Evolutionary conservation across 352 stramenopile genomes (phyloP).

Genomic region (Pythium angustatum): DNA sequence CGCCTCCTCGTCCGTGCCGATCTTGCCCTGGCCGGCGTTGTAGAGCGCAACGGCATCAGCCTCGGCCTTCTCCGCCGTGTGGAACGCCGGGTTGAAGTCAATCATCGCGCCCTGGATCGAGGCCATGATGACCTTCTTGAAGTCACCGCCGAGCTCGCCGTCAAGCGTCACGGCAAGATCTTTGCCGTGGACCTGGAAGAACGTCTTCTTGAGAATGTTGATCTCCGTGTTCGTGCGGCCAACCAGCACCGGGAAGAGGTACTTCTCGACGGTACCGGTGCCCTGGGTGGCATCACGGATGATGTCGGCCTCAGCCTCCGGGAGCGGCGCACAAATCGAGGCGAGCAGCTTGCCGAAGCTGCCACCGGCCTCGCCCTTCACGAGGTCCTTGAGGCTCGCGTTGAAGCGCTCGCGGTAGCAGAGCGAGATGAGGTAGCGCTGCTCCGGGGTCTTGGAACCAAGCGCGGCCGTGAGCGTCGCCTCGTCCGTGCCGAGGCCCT

Average conservation of each 20-base stretch:
- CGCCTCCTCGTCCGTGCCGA: constrained; percentile 65
- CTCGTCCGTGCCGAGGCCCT: constrained; percentile 69
- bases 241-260: constrained; percentile 67
- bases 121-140: constrained; percentile 73
- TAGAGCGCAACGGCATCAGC: constrained; percentile 63
- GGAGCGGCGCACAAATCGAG: constrained; percentile 52
- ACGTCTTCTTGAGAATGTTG: constrained; percentile 81
- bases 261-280: constrained; percentile 63
- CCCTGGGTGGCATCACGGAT: constrained; percentile 70
- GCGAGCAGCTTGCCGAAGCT: constrained; percentile 67
- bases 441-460: constrained; percentile 55
- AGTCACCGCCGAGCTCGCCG: constrained; percentile 64
- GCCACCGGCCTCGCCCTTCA: constrained; percentile 67
- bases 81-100: constrained; percentile 52
- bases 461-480: constrained; percentile 44
- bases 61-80: constrained; percentile 63
- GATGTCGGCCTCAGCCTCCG: constrained; percentile 66
- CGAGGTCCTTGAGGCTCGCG: constrained; percentile 52
- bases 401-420: constrained; percentile 69
- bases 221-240: constrained; percentile 73
- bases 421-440: constrained; percentile 63
- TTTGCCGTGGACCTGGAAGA: constrained; percentile 59
- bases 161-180: constrained; percentile 63
- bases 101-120: constrained; percentile 59
- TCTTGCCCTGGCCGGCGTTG: constrained; percentile 64